phyloP scores from a whole-genome alignment of 1,284 basidiomycete species.

The Naganishia cerealis region DNA sequence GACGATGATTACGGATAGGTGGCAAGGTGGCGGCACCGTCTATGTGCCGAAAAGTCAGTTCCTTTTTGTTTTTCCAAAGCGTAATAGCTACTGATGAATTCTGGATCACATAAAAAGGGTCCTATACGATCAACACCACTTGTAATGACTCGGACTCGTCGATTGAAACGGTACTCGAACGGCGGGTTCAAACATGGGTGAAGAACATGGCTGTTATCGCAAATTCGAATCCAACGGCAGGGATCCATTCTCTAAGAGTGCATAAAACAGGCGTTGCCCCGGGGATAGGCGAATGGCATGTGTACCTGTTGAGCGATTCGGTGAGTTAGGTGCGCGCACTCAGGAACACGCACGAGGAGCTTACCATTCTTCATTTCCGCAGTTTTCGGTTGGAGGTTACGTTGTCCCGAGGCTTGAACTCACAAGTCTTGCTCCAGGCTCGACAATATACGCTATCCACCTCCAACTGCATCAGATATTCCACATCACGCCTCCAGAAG shows the following conservation, averaged over 20 bases:
- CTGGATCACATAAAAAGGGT: background rate
- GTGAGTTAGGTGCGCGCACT: background rate
- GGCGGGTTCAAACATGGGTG: conserved; percentile 16
- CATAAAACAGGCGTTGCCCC: conserved; percentile 13
- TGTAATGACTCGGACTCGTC: conserved; percentile 16
- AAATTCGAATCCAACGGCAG: conserved; percentile 25
- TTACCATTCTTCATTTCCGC: background rate
- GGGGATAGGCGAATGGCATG: conserved; percentile 25
- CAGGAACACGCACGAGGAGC: background rate
- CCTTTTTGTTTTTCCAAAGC: no score
- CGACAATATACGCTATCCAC: conserved; percentile 28
- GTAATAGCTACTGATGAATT: background rate
- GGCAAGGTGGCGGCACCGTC: conserved; percentile 24
- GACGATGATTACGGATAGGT: conserved; percentile 21
- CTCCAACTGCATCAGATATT: conserved; percentile 18
- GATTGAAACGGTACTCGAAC: conserved; percentile 6
- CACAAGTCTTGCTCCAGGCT: conserved; percentile 1
- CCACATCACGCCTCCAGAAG: conserved; percentile 18
- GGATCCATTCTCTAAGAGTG: conserved; percentile 20
- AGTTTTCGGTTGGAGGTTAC: conserved; percentile 33
- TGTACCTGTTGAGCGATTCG: conserved; percentile 31
- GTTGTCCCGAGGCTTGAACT: conserved; percentile 25
- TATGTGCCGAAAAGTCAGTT: conserved; percentile 19
- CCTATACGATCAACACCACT: conserved; percentile 8
- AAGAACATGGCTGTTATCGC: conserved; percentile 29